Evolutionary conservation across 352 stramenopile species (phyloP), one percentile per base, ranked within the genome.

Genomic region (Saprolegnia parasitica): DNA sequence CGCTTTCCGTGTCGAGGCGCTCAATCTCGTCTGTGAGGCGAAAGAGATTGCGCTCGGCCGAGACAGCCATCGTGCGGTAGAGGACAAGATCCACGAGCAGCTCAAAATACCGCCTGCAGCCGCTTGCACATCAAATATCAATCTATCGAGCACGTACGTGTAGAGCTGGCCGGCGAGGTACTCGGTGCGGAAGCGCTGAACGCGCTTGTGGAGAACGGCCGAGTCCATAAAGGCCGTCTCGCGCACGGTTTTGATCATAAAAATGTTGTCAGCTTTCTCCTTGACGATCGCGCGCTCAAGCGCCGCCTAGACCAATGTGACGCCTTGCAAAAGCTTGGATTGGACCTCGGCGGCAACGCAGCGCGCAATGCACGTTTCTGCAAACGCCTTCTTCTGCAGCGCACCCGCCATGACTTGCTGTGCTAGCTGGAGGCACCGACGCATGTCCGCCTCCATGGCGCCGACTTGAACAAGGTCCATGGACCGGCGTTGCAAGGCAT

Each of bases 151-250:
- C 8, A 21, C 58, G 23, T 56, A 70, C 63, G 20, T 49, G 63
- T 70, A 80, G 0, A 93, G 67, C 26, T 83, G 77, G 37, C 85
- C 80, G 1, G 80, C 72, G 15, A 91, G 55, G 50, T 91, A 93
- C 4, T 56, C 13, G 0, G 83, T 93, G 13, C 74, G 72, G 65
- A 93, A 93, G 0, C 78, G 77, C 72, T 93, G 85, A 0, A 83
- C 73, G 0, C 85, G 78, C 11, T 76, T 80, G 47, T 93, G 85
- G 0, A 93, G 72, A 0, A 93, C 82, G 35, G 78, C 75, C 0
- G 83, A 93, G 50, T 91, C 85, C 71, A 91, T 91, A 0, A 62
- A 70, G 20, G 42, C 23, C n/a, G 63, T 70, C 15, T 70, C 63
- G 47, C 37, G 23, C 42, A 70, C 35, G n/a, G 26, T 70, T 32